These are phyloP conservation scores for Gaertneriomyces sp. DNA, from an alignment of 192 early-diverging fungal species.

Conservation along the genomic window DNA sequence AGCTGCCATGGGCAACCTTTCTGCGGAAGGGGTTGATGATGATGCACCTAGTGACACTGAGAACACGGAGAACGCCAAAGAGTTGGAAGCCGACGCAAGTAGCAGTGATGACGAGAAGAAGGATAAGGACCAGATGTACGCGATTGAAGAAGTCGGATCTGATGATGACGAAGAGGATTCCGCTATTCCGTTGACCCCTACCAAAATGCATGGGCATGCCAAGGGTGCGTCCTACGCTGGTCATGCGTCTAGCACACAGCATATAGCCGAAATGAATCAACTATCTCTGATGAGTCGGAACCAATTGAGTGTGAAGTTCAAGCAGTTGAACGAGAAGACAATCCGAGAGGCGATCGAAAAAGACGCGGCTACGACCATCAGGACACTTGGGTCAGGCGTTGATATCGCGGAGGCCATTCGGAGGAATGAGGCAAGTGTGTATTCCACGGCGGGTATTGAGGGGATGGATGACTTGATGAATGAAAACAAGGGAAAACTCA, in stretches of 20 bases:
- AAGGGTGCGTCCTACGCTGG: too few relatives aligned
- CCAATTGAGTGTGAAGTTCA: conserved; percentile 47
- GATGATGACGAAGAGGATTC: neutral
- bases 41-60: conserved; percentile 7
- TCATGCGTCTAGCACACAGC: conserved; percentile 7
- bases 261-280: conserved; percentile 50
- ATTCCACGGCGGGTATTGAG: conserved; percentile 36
- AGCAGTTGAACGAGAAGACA: conserved; percentile 57
- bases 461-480: conserved; percentile 27
- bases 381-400: conserved; percentile 47
- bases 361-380: conserved; percentile 47
- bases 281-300: conserved; percentile 38
- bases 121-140: neutral
- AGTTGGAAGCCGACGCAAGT: too few relatives aligned
- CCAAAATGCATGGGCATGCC: too few relatives aligned
- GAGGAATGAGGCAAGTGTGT: conserved; percentile 61
- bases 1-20: neutral
- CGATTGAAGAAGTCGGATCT: conserved; percentile 6
- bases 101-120: conserved; percentile 2
- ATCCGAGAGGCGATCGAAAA: conserved; percentile 57
- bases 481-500: conserved; percentile 41
- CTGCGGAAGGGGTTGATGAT: conserved; percentile 33
- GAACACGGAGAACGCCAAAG: too few relatives aligned
- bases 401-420: conserved; percentile 51
- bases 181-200: neutral